Conservation (phyloP, 2,329 filamentous ascomycete species). For the Ascochyta clinopodiicola region DNA sequence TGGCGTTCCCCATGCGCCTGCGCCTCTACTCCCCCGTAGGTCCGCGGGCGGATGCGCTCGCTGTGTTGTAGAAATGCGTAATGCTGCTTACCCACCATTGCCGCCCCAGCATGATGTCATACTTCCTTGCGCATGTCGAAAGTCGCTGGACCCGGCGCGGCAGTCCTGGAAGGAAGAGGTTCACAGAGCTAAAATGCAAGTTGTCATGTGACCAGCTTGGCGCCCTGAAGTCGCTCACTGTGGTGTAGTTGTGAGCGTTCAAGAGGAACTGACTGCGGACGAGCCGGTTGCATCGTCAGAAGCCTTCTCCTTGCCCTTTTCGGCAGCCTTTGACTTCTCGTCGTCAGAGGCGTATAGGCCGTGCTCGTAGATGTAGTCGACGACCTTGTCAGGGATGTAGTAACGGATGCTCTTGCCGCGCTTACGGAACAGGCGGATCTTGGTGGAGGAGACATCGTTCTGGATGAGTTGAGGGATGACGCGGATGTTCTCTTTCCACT, state of each 20-base stretch:
- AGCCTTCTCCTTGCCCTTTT: conserved; percentile 36
- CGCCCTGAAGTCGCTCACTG: neutral
- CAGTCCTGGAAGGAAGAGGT: conserved; percentile 29
- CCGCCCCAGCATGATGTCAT: conserved; percentile 11
- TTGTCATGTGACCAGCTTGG: conserved; percentile 4
- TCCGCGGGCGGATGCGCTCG: conserved; percentile 14
- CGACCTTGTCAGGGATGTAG: conserved; percentile 49
- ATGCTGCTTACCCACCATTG: conserved; percentile 5
- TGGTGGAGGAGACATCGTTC: conserved; percentile 81
- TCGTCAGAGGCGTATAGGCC: conserved; percentile 49
- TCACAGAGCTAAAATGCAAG: neutral
- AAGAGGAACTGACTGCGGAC: conserved; percentile 24
- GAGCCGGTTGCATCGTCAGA: conserved; percentile 31
- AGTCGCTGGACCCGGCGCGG: conserved; percentile 15
- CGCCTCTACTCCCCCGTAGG: conserved; percentile 12
- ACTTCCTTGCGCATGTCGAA: neutral
- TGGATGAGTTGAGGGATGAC: conserved; percentile 88
- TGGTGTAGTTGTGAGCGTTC: conserved; percentile 1
- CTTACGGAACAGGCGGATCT: conserved; percentile 76
- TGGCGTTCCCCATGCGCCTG: conserved; percentile 25
- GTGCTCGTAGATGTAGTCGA: conserved; percentile 51
- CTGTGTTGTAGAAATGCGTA: conserved; percentile 17
- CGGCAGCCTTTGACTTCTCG: conserved; percentile 45
- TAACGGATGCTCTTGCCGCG: conserved; percentile 51
- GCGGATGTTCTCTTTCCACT: conserved; percentile 85